Percentiles rank a stretch among this genome's conserved stretches.
These are phyloP conservation scores for Penicillium malachiteum DNA, from an alignment of 495 filamentous ascomycete genomes.

Conservation along the genomic window DNA sequence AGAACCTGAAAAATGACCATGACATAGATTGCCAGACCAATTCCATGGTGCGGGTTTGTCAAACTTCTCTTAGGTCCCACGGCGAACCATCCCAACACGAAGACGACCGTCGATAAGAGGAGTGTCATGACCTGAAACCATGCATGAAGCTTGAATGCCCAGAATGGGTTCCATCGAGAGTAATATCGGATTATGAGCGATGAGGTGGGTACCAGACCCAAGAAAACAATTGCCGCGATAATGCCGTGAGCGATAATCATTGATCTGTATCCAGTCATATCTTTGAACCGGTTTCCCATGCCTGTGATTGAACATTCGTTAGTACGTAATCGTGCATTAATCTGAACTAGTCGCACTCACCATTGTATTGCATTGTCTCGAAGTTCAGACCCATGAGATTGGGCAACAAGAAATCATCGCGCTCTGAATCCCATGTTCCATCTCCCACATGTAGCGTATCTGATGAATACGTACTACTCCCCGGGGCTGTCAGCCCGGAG, in stretches of 20 bases:
- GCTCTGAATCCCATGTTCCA: conserved; percentile 83
- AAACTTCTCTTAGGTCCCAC: conserved; percentile 60
- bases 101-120: conserved; percentile 27
- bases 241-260: conserved; percentile 83
- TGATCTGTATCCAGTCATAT: conserved; percentile 69
- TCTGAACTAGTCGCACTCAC: conserved; percentile 44
- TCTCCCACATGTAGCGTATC: conserved; percentile 84
- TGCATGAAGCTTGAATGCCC: conserved; percentile 75
- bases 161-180: conserved; percentile 55
- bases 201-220: conserved; percentile 76
- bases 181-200: conserved; percentile 79
- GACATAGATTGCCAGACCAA: conserved; percentile 86
- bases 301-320: conserved; percentile 47
- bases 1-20: conserved; percentile 77
- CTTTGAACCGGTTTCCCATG: conserved; percentile 87
- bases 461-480: conserved; percentile 79
- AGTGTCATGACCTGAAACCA: conserved; percentile 80
- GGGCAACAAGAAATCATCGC: conserved; percentile 84
- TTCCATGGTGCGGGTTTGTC: conserved; percentile 93
- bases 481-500: conserved; percentile 65
- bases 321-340: background rate
- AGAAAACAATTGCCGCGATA: conserved; percentile 82
- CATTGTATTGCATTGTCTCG: conserved; percentile 94
- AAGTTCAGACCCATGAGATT: conserved; percentile 86
- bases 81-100: conserved; percentile 32